Percentiles rank a stretch among this genome's conserved stretches.
These are phyloP conservation scores for Ustilago vetiveriae DNA, from an alignment of 1,284 basidiomycete genomes.

Conservation along the genomic window DNA sequence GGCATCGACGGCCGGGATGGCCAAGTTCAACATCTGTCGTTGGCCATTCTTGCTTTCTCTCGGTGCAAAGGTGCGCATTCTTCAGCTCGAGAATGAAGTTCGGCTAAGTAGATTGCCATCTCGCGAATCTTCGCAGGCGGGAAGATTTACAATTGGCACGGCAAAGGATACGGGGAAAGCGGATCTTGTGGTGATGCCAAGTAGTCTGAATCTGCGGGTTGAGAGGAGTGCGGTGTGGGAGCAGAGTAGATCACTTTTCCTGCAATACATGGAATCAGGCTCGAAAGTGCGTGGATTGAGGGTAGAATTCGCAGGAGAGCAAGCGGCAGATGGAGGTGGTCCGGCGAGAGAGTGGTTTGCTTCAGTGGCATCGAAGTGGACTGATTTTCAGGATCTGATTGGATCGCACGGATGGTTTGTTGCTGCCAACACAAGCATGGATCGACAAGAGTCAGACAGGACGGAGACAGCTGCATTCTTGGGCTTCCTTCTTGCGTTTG, in stretches of 20 bases:
- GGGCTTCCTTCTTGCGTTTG: conserved; percentile 45
- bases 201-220: conserved; percentile 19
- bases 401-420: conserved; percentile 27
- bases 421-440: too few relatives aligned
- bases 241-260: conserved; percentile 24
- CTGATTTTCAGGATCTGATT: background rate
- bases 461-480: conserved; percentile 29
- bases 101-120: conserved; percentile 7
- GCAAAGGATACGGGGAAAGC: background rate
- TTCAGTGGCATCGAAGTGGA: conserved; percentile 30
- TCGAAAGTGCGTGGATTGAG: conserved; percentile 26
- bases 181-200: conserved; percentile 19
- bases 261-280: conserved; percentile 26
- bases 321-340: conserved; percentile 55
- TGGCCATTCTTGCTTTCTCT: conserved; percentile 43
- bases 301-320: conserved; percentile 48
- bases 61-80: conserved; percentile 47
- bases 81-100: conserved; percentile 48
- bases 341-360: conserved; percentile 55
- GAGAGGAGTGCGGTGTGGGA: conserved; percentile 16
- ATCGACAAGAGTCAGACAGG: too few relatives aligned
- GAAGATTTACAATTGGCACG: background rate
- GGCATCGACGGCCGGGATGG: background rate
- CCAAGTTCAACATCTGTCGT: conserved; percentile 33
- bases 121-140: background rate